phyloP scores from a whole-genome alignment of 1,284 basidiomycete genomes.

The Ceratobasidium papillatum region DNA sequence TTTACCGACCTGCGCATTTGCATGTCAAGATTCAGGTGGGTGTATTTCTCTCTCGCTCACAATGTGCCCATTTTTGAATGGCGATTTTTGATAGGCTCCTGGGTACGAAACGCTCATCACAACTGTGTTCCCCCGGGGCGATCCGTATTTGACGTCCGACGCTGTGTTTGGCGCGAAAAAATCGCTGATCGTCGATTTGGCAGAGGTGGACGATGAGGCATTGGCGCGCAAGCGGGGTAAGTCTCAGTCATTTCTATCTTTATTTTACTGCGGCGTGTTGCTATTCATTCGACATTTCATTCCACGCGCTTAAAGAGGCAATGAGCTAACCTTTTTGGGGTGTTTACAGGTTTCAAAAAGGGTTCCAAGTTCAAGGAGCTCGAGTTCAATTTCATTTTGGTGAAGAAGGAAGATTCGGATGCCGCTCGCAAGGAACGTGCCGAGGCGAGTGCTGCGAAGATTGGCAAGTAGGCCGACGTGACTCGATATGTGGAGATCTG shows the following conservation, averaged over 20 bases:
- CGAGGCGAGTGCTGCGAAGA: conserved; percentile 46
- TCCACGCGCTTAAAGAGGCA: conserved; percentile 52
- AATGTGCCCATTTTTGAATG: neutral
- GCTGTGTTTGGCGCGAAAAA: conserved; percentile 82
- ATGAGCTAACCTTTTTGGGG: conserved; percentile 62
- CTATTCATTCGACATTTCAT: neutral
- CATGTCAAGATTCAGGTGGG: conserved; percentile 70
- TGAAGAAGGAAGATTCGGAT: conserved; percentile 61
- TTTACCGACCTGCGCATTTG: conserved; percentile 80
- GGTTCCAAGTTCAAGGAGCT: conserved; percentile 69
- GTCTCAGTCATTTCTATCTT: conserved; percentile 51
- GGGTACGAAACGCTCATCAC: conserved; percentile 79
- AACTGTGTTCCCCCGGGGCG: conserved; percentile 77
- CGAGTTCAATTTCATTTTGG: conserved; percentile 68
- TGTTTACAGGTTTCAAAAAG: conserved; percentile 67
- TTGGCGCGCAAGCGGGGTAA: conserved; percentile 77
- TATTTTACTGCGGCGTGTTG: neutral
- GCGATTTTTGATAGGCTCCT: conserved; percentile 53
- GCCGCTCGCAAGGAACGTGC: conserved; percentile 48
- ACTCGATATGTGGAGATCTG: neutral
- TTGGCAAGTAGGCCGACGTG: neutral
- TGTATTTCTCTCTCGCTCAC: neutral
- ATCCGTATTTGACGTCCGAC: conserved; percentile 71
- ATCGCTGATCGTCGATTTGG: conserved; percentile 59
- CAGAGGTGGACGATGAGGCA: conserved; percentile 29